Percentiles rank a stretch among this genome's conserved stretches.
Evolutionary conservation across 1,284 basidiomycete genomes (phyloP).

Genomic region (Ganoderma leucocontextum): DNA sequence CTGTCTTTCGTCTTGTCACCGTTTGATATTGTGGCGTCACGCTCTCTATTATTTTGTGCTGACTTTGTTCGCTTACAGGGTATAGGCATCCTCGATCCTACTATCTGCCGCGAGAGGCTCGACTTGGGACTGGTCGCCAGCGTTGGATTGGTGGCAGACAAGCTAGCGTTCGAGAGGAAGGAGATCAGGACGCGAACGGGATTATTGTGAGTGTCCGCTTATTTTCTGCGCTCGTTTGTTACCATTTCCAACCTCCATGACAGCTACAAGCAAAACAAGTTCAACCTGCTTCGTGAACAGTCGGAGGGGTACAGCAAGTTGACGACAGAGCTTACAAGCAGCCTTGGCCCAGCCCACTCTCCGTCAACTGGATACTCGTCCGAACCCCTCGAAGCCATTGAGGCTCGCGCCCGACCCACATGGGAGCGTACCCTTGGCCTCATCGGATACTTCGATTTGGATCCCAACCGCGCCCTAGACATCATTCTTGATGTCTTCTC

Average conservation of each 20-base stretch:
- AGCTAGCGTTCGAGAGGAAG: conserved; percentile 69
- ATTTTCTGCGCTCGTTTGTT: background rate
- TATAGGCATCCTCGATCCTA: conserved; percentile 60
- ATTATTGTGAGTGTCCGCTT: conserved; percentile 70
- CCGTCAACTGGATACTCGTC: conserved; percentile 63
- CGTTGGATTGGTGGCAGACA: conserved; percentile 72
- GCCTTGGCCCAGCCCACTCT: conserved; percentile 78
- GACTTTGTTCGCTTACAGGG: conserved; percentile 51
- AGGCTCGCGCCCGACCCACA: conserved; percentile 74
- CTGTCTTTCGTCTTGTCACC: background rate
- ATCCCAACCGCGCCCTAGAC: conserved; percentile 94
- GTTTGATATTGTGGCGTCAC: no score
- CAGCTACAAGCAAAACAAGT: conserved; percentile 98
- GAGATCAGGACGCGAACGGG: conserved; percentile 81
- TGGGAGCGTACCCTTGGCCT: conserved; percentile 90
- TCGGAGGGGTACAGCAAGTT: conserved; percentile 97
- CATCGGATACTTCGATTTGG: conserved; percentile 95
- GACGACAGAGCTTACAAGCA: conserved; percentile 83
- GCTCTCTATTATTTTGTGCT: background rate
- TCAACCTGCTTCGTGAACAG: conserved; percentile 96
- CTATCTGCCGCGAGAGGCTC: conserved; percentile 75
- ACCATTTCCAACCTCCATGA: conserved; percentile 11
- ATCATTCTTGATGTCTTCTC: conserved; percentile 93
- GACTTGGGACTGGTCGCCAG: conserved; percentile 68
- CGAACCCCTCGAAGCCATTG: conserved; percentile 64